phyloP scores from a whole-genome alignment of 1,284 basidiomycete species.

The Microbotryum silenes-acaulis region DNA sequence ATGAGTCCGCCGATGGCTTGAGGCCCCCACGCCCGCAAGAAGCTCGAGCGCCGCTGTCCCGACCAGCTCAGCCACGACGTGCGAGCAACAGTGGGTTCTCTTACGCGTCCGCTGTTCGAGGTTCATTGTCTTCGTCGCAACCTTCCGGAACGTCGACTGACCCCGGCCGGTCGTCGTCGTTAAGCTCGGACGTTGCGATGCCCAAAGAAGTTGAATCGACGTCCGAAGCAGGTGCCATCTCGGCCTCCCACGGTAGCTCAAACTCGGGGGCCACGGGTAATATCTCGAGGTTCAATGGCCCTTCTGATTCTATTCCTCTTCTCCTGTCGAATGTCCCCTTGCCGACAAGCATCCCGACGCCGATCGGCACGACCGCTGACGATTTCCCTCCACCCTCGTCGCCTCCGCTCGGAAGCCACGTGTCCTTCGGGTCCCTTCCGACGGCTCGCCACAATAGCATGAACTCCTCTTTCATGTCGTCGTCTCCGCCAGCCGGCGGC shows the following conservation, averaged over 20 bases:
- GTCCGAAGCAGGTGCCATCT: too few species aligned
- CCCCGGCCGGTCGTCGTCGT: background rate
- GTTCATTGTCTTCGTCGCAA: background rate
- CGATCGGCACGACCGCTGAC: background rate
- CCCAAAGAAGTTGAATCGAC: conserved; percentile 1
- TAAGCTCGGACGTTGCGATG: background rate
- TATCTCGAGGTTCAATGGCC: too few species aligned
- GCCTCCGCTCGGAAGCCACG: background rate
- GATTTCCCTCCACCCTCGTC: conserved; percentile 9
- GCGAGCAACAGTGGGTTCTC: conserved; percentile 4
- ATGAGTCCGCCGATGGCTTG: too few species aligned
- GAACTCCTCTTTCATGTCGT: too few species aligned
- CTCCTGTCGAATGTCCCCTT: background rate
- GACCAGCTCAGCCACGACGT: background rate
- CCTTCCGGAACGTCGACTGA: background rate
- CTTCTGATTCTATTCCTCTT: background rate
- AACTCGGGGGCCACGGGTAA: too few species aligned
- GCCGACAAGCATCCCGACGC: conserved; percentile 2
- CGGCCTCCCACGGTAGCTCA: too few species aligned
- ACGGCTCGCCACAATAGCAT: too few species aligned
- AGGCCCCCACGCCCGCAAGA: too few species aligned
- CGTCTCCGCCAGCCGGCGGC: too few species aligned
- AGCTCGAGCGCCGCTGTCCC: too few species aligned
- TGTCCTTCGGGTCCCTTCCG: too few species aligned
- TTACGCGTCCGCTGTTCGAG: conserved; percentile 6